Conservation (phyloP, 495 filamentous ascomycete genomes). For the Aspergillus wentii region DNA sequence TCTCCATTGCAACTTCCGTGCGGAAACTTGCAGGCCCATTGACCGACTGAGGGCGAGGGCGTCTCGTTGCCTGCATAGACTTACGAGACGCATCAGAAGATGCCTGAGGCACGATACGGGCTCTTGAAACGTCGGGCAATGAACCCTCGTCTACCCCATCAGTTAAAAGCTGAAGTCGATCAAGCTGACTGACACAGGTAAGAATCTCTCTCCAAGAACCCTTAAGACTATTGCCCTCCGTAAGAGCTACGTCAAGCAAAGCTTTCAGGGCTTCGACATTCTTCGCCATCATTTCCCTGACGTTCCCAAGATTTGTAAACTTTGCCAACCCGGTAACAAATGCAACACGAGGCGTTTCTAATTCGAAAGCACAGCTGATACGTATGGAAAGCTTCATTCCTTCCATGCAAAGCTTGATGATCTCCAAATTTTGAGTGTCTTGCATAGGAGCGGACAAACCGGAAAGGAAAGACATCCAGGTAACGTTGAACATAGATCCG, state of each 20-base stretch:
- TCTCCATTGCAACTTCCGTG: slow-evolving; percentile 84
- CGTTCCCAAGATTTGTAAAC: slow-evolving; percentile 91
- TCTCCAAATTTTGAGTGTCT: slow-evolving; percentile 84
- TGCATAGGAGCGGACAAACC: slow-evolving; percentile 88
- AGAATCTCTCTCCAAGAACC: slow-evolving; percentile 93
- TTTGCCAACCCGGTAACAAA: slow-evolving; percentile 93
- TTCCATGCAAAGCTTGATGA: slow-evolving; percentile 87
- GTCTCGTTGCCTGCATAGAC: slow-evolving; percentile 59
- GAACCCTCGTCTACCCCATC: slow-evolving; percentile 89
- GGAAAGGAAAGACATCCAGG: slow-evolving; percentile 98
- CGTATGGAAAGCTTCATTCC: slow-evolving; percentile 89
- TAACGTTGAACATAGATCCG: slow-evolving; percentile 98
- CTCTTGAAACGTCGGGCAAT: slow-evolving; percentile 87
- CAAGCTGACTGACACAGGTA: slow-evolving; percentile 92
- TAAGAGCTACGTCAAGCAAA: slow-evolving; percentile 84
- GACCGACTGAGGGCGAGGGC: slow-evolving; percentile 60
- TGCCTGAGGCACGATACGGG: slow-evolving; percentile 59
- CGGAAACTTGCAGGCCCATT: slow-evolving; percentile 66
- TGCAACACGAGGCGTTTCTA: slow-evolving; percentile 84
- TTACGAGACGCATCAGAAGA: slow-evolving; percentile 49
- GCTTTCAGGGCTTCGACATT: slow-evolving; percentile 92
- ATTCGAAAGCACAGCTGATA: slow-evolving; percentile 88
- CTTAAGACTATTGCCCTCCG: slow-evolving; percentile 83
- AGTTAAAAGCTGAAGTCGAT: slow-evolving; percentile 91
- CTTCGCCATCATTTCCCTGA: slow-evolving; percentile 92